A percentile compares a stretch with the other conserved stretches of the same genome.
Conservation (phyloP, 306 rosid genomes). For the Mucuna pruriens region DNA sequence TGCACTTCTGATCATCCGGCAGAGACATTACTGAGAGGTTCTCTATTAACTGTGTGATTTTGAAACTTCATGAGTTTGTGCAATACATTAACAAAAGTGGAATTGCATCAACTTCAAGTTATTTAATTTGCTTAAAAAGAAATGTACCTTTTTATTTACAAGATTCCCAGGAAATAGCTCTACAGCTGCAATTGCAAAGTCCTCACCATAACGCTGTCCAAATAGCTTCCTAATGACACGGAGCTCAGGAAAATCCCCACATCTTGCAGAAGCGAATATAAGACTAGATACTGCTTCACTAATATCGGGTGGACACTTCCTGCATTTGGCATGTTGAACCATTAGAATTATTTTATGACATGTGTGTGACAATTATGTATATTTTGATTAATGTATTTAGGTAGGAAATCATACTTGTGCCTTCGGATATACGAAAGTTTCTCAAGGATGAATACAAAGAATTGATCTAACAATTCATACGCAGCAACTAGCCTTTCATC, state of each 20-base stretch:
- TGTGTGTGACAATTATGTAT: background rate
- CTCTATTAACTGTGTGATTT: conserved; percentile 65
- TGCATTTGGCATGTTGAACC: conserved; percentile 7
- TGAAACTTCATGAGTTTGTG: background rate
- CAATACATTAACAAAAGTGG: background rate
- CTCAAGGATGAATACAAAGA: conserved; percentile 60
- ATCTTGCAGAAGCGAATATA: conserved; percentile 82
- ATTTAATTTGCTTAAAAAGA: background rate
- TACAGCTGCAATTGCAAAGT: conserved; percentile 57
- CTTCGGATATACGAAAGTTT: conserved; percentile 60
- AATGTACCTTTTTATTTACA: conserved; percentile 63
- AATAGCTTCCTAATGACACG: conserved; percentile 66
- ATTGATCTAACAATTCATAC: conserved; percentile 63
- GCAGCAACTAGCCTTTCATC: conserved; percentile 51
- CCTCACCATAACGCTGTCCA: conserved; percentile 65
- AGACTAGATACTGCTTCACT: conserved; percentile 85
- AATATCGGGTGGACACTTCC: conserved; percentile 70
- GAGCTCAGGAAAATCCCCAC: conserved; percentile 87
- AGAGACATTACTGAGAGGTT: conserved; percentile 50
- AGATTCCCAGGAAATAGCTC: conserved; percentile 71
- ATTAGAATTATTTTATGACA: background rate
- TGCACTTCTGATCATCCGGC: conserved; percentile 58
- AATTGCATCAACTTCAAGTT: background rate
- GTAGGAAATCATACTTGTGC: conserved; percentile 57
- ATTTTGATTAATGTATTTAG: background rate